Evolutionary conservation across 2,329 filamentous ascomycete species (phyloP), one percentile per base, ranked within the genome.

Genomic region (Sarocladiaceae sp.): DNA sequence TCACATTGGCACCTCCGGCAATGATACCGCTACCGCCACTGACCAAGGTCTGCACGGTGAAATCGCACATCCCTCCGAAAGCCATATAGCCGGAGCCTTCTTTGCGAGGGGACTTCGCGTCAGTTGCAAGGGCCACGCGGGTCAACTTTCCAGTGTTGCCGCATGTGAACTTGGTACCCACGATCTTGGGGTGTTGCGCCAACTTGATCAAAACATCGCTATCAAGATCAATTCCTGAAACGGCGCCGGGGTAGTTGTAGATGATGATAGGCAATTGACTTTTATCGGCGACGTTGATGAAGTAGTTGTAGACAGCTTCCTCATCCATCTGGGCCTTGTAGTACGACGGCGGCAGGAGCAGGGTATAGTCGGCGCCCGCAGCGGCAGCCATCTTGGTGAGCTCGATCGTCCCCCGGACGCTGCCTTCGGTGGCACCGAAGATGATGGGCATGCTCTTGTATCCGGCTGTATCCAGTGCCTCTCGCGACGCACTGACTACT

Each of bases 171-270:
- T 96, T 96, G 52, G 89, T 92, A 56, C 90, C 90, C 56, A 91
- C 74, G 62, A 96, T 90, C 71, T 95, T 95, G 58, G 84, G 83
- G 71, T 95, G 90, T 65, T 84, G 73, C 40, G 86, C 87, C 33
- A 96, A 81, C 65, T 79, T 80, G 72, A 94, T 90, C 62, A 96
- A 80, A 54, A 93, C 78, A 66, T 96, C 90, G 54, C 87, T 92
- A 76, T 94, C 89, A 82, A 96, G 87, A 68, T 96, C 90, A 63
- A 95, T 87, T 49, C 90, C 90, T 5, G 88, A 80, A 5, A 94
- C 90, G 48, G 89, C 90, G 50, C 89, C 90, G 1, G 90, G 90
- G 73, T 94, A 96, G 76, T 95, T 96, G 80, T 96, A 96, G 46
- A 96, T 74, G 57, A 95, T 80, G 52, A 96, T 68, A n/a, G 89